Evolutionary conservation across 2,329 filamentous ascomycete genomes (phyloP), one percentile per base, ranked within the genome.

Genomic region (Paecilomyces formosus): DNA sequence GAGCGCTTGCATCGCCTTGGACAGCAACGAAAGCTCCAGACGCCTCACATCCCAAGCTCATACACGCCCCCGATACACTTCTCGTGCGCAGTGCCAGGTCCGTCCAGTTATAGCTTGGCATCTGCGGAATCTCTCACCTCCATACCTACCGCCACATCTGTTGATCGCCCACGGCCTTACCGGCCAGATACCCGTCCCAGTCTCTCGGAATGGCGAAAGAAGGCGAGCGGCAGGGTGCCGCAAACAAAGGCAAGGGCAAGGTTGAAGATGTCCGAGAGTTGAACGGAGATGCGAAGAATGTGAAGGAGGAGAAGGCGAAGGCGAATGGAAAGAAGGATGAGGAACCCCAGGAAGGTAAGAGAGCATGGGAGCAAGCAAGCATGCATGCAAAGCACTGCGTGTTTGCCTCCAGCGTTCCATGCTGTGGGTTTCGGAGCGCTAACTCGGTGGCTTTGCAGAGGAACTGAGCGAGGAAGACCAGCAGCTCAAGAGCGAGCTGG

Each of bases 391-490:
- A 21, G 24, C 11, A 57, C 8, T 54, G 52, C 28, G 13, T 28
- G 31, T n/a, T 35, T 50, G 39, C 51, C 58, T 45, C 39, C 39
- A n/a, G n/a, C 1, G 24, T 30, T 30, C 51, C 30, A 53, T 22
- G 56, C 73, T 80, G 69, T 70, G 59, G 30, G 57, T 55, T 60
- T 62, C 55, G 55, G 24, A 26, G 58, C 59, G 61, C 68, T 68
- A 63, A 71, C 62, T 58, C 58, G 67, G 67, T 61, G 70, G 58
- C 54, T 76, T 77, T 74, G 73, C 82, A 79, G 93, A 97, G 78
- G 94, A 99, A 78, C 87, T 99, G 67, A 99, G 84, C 71, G 94
- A 99, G 71, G 94, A 99, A 76, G 94, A 99, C 66, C 92, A 97
- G 78, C 92, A 97, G 81, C 86, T 99, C 71, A 99, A 99, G 82